Percentiles rank a stretch among this genome's conserved stretches.
Evolutionary conservation across 768 basidiomycete genomes (phyloP).

Genomic region (Terana coerulea): DNA sequence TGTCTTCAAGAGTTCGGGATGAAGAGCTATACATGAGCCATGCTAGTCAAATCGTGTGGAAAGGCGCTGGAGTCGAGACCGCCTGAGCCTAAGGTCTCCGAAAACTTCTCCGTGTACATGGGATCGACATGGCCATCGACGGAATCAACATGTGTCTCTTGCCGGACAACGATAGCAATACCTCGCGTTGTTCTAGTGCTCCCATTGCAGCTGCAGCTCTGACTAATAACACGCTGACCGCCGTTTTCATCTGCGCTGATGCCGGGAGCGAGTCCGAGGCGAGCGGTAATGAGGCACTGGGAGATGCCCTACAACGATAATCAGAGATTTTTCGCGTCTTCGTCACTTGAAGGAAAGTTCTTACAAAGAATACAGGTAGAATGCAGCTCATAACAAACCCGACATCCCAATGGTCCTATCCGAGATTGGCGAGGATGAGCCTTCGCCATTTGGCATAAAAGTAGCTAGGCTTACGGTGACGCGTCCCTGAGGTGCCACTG

Average conservation of each 20-base stretch:
- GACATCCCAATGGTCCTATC: slow-evolving; percentile 13
- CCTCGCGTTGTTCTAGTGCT: not conserved
- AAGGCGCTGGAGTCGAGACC: too few relatives aligned
- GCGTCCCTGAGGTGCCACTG: slow-evolving; percentile 17
- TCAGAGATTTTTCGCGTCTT: not conserved
- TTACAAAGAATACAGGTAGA: slow-evolving; percentile 16
- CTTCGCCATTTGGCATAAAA: not conserved
- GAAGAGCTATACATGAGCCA: too few relatives aligned
- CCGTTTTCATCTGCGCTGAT: not conserved
- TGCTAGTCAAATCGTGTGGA: too few relatives aligned
- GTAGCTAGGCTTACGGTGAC: slow-evolving; percentile 11
- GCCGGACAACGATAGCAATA: not conserved
- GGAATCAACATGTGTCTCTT: not conserved
- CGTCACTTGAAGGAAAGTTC: not conserved
- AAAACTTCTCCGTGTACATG: not conserved
- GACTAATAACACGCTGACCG: not conserved
- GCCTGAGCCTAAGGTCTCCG: too few relatives aligned
- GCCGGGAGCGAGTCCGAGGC: slow-evolving; percentile 12
- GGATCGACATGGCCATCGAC: not conserved
- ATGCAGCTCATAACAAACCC: slow-evolving; percentile 16
- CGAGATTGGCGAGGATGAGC: not conserved
- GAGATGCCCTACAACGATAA: slow-evolving; percentile 17
- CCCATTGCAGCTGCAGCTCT: not conserved
- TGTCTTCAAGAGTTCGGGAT: too few relatives aligned
- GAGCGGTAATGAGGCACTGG: slow-evolving; percentile 21